phyloP scores from a whole-genome alignment of 208 protist species.

The Leishmania braziliensis region DNA sequence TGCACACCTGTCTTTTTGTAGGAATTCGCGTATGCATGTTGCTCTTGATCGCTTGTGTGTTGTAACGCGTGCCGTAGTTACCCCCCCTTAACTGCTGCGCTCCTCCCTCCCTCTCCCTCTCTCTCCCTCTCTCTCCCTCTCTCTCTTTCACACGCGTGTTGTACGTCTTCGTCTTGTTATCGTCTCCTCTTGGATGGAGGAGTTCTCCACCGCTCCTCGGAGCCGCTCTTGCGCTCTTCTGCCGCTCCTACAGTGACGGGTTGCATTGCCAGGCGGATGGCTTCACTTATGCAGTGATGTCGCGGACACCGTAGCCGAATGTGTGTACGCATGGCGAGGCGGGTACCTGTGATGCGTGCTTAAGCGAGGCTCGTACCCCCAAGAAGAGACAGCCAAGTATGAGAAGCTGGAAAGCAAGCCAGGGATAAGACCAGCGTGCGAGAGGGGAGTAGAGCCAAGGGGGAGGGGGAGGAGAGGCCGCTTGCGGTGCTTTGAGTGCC shows the following conservation, averaged over 20 bases:
- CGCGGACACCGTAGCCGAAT: neutral
- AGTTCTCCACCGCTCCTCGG: neutral
- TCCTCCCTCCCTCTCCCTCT: neutral
- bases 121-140: neutral
- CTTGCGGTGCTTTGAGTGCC: neutral
- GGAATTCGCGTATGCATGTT: neutral
- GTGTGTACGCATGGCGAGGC: no score
- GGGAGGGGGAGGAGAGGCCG: no score
- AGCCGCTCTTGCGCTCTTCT: neutral
- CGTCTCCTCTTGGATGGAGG: no score
- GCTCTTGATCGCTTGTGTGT: neutral
- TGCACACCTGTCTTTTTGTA: neutral
- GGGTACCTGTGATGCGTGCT: no score
- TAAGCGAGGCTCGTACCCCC: no score
- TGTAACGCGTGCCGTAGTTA: neutral
- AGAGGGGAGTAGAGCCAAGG: neutral
- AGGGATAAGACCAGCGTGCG: neutral
- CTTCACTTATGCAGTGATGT: neutral
- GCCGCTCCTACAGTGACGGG: neutral
- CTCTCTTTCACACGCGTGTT: neutral
- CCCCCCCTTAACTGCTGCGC: neutral
- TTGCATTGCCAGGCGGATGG: neutral
- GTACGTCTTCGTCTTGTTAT: neutral
- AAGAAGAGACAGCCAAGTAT: neutral
- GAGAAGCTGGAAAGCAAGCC: no score